phyloP scores from a whole-genome alignment of 1,284 basidiomycete genomes.

The Trametes hirsuta region DNA sequence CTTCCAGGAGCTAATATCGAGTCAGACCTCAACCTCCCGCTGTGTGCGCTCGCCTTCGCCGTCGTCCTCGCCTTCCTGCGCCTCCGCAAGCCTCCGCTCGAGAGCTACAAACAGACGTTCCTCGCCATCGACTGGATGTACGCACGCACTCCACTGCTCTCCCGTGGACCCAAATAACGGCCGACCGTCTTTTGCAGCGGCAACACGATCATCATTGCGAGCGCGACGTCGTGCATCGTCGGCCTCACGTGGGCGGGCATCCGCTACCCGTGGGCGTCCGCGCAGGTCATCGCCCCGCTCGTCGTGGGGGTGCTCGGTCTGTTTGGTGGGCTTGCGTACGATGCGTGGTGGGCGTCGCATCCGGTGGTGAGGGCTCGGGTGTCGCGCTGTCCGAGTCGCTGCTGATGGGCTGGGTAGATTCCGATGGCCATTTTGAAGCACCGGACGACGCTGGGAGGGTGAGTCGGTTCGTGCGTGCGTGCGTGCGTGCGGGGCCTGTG shows the following conservation, averaged over 20 bases:
- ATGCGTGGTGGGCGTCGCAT: slow-evolving; percentile 29
- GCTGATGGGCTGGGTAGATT: slow-evolving; percentile 17
- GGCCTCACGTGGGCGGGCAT: slow-evolving; percentile 40
- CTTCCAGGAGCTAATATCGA: neutral
- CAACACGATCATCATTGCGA: slow-evolving; percentile 35
- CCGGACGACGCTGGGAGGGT: slow-evolving; percentile 36
- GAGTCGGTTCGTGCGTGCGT: slow-evolving; percentile 2
- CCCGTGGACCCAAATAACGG: neutral
- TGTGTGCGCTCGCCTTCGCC: slow-evolving; percentile 37
- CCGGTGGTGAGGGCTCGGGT: too few species aligned
- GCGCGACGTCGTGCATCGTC: slow-evolving; percentile 31
- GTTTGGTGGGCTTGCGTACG: slow-evolving; percentile 33
- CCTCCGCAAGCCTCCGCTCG: slow-evolving; percentile 37
- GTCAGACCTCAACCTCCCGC: slow-evolving; percentile 42
- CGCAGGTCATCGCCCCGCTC: slow-evolving; percentile 35
- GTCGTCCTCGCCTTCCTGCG: slow-evolving; percentile 41
- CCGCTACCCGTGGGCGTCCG: slow-evolving; percentile 35
- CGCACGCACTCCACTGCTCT: slow-evolving; percentile 4
- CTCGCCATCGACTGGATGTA: slow-evolving; percentile 37
- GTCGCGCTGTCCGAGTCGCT: too few species aligned
- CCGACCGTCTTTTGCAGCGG: slow-evolving; percentile 30
- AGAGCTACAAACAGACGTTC: slow-evolving; percentile 33
- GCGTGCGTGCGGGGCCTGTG: neutral
- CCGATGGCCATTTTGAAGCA: slow-evolving; percentile 36
- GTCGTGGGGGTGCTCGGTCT: slow-evolving; percentile 27